Percentiles rank a stretch among this genome's conserved stretches.
Conservation (phyloP, 2,329 filamentous ascomycete species). For the Fusarium buxicola region DNA sequence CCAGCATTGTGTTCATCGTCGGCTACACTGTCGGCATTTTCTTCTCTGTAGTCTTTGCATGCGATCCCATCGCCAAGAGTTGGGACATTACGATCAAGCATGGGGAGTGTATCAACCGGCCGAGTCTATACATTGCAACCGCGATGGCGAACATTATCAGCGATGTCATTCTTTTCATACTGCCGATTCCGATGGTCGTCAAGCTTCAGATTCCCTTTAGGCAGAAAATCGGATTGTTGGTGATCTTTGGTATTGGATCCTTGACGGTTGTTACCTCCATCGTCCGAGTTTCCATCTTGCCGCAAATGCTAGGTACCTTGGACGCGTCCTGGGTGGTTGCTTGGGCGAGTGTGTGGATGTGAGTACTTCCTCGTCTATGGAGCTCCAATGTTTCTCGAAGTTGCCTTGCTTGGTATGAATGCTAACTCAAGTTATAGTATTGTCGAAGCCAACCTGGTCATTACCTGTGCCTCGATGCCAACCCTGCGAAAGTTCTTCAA, state of each 20-base stretch:
- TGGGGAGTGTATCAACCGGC: slow-evolving; percentile 58
- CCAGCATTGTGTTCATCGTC: slow-evolving; percentile 45
- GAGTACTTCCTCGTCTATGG: slow-evolving; percentile 2
- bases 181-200: slow-evolving; percentile 60
- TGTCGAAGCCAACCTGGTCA: slow-evolving; percentile 55
- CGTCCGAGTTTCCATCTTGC: slow-evolving; percentile 46
- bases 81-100: slow-evolving; percentile 48
- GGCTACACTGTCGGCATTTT: slow-evolving; percentile 50
- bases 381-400: too few relatives aligned
- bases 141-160: slow-evolving; percentile 60
- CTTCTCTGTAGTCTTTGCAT: slow-evolving; percentile 53
- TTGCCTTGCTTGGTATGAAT: neutral
- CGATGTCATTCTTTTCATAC: slow-evolving; percentile 58
- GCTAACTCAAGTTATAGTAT: slow-evolving; percentile 16
- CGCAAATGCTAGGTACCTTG: slow-evolving; percentile 38
- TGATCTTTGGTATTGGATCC: slow-evolving; percentile 59
- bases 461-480: slow-evolving; percentile 56
- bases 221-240: slow-evolving; percentile 59
- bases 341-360: slow-evolving; percentile 47
- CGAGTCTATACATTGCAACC: slow-evolving; percentile 62
- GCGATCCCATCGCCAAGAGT: slow-evolving; percentile 47
- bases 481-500: slow-evolving; percentile 55
- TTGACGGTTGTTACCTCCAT: slow-evolving; percentile 51
- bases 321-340: slow-evolving; percentile 49
- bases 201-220: slow-evolving; percentile 57